Base-by-base conservation (phyloP, 2,329 filamentous ascomycete genomes). In the Ophiocordyceps camponoti-floridani region DNA sequence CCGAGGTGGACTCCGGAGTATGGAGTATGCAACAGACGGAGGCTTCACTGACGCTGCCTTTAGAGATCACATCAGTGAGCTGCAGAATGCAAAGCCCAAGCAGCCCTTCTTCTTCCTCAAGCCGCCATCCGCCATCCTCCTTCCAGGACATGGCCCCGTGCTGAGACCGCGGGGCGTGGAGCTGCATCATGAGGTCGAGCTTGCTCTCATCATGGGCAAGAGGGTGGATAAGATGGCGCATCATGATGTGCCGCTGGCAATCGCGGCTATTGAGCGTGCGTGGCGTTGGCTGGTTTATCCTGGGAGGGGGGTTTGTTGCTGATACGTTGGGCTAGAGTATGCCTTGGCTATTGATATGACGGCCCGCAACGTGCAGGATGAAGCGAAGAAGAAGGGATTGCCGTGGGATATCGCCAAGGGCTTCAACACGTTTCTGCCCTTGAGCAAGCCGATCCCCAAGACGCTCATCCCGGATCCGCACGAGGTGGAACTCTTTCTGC, bases 71-170 rank as follows among this genome's bases (percentile, higher is more conserved):
- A 38, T 38, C 14, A 38, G 14, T n/a, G 91, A 98, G 69, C 75
- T 98, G 53, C 87, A 87, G 64, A 94, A 82, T 63, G 71, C 73
- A 48, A 78, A 79, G 51, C 91, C 91, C 43, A 93, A 91, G 62
- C 87, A 95, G 64, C 91, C 91, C 26, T 96, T 98, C 68, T 98
- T 95, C 79, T 98, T 98, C 73, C 76, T 96, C 54, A 98, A 98
- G 72, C 91, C 91, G 2, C 68, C 88, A 0, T 85, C 83, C 38
- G 84, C 87, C 4, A 84, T 98, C 53, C 74, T 96, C 4, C 72
- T 83, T 19, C 86, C 86, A 0, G 75, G 77, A 27, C 74, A 78
- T 46, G 88, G 88, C 1, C 81, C 88, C 3, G 78, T 94, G 42
- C 72, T 94, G 53, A 77, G 82, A 41, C 91, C 91, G 40, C 75